Base-by-base conservation (phyloP, 495 filamentous ascomycete genomes). In the Podospora australis region DNA sequence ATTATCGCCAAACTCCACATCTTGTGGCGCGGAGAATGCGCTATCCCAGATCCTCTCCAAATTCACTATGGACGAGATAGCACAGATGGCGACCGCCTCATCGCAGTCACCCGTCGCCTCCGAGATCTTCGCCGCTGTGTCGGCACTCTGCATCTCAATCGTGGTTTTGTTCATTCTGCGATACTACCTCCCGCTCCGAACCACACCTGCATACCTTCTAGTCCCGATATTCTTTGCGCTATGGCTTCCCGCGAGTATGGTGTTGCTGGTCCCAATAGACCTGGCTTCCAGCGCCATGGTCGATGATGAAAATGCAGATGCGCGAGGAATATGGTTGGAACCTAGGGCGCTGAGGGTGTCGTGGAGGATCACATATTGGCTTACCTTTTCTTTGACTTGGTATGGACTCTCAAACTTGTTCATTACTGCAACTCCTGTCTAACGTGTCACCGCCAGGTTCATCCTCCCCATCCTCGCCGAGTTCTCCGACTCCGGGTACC, bases 221-320 rank as follows among this genome's bases (percentile, higher is more conserved):
- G 78, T 95, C 1, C 90, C 92, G 29, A 82, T 96, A 46, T 97
- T 98, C 65, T 84, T 98, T 55, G 87, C 90, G 24, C 74, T 98
- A 62, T 87, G 88, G 41, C 82, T 98, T 17, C 94, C 92, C 10
- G 87, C 88, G 44, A 91, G 86, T 64, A 90, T 96, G 55, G 83
- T 96, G n/a, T 74, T 98, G 16, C 76, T 98, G 17, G 90, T 98
- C 0, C 92, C 92, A 4, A 96, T 98, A 56, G 92, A 98, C 69
- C 79, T 98, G 52, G 88, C 92, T 3, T 95, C 90, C 2, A 90
- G 78, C 59, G 80, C 84, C 14, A 78, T 81, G 46, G 74, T 74
- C 30, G 81, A 89, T 53, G 82, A n/a, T 2, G 4, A 85, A 49
- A n/a, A 28, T 20, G 75, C 69, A 13, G 78, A 75, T 4, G 77